Percentiles rank a stretch among this genome's conserved stretches.
phyloP scores from a whole-genome alignment of 2,329 filamentous ascomycete genomes.

The Claviceps humidiphila region DNA sequence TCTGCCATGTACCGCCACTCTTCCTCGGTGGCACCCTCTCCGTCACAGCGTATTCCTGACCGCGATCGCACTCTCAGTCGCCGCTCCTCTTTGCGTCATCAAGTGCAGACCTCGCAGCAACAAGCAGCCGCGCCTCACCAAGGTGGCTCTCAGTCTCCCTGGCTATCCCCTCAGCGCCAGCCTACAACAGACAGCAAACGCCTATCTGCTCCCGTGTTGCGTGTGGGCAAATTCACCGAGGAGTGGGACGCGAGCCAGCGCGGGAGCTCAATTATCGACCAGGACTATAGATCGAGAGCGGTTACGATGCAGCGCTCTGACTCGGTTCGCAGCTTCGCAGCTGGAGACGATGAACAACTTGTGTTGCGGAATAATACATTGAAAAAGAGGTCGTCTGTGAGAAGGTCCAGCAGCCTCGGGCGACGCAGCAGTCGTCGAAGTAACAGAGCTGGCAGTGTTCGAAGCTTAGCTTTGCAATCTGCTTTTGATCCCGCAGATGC shows the following conservation, averaged over 20 bases:
- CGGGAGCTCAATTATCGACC: slow-evolving; percentile 50
- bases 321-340: slow-evolving; percentile 42
- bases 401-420: slow-evolving; percentile 59
- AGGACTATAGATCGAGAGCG: slow-evolving; percentile 15
- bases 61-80: slow-evolving; percentile 6
- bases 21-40: slow-evolving; percentile 9
- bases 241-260: slow-evolving; percentile 59
- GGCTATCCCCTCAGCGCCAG: slow-evolving; percentile 12
- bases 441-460: slow-evolving; percentile 74
- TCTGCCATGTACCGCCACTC: slow-evolving; percentile 19
- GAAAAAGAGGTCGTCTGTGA: slow-evolving; percentile 76
- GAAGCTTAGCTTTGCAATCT: slow-evolving; percentile 62
- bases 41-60: slow-evolving; percentile 8
- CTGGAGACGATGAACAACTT: slow-evolving; percentile 29
- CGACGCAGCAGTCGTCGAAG: slow-evolving; percentile 73
- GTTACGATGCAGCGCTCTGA: slow-evolving; percentile 44
- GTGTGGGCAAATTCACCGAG: slow-evolving; percentile 46
- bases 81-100: slow-evolving; percentile 2
- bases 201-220: slow-evolving; percentile 1
- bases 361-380: slow-evolving; percentile 54
- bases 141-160: slow-evolving; percentile 7
- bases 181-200: neutral
- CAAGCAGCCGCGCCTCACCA: slow-evolving; percentile 5
- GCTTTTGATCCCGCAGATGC: slow-evolving; percentile 53
- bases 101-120: slow-evolving; percentile 6